Evolutionary conservation across 2,329 filamentous ascomycete species (phyloP).

Genomic region (Alternaria arborescens): DNA sequence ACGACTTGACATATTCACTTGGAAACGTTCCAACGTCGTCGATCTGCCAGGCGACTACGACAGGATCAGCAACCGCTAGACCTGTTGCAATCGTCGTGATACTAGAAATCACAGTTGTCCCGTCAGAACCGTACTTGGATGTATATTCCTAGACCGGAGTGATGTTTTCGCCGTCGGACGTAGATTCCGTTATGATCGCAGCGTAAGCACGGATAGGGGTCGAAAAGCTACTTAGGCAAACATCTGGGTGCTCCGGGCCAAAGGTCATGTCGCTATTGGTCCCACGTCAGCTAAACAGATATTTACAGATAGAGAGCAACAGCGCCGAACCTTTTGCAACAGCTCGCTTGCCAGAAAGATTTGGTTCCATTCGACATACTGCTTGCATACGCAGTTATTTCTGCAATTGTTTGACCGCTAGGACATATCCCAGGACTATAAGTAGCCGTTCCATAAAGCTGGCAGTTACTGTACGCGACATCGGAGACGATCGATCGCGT

Average conservation of each 20-base stretch:
- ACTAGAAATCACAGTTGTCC: not conserved
- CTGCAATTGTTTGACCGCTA: not conserved
- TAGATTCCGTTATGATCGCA: no score
- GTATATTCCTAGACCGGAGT: no score
- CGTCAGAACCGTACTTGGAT: no score
- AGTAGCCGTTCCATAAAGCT: not conserved
- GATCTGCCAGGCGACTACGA: not conserved
- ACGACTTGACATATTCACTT: not conserved
- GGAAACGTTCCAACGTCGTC: not conserved
- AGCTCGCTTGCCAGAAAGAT: not conserved
- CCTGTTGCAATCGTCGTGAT: not conserved
- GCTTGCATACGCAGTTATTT: not conserved
- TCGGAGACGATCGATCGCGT: not conserved
- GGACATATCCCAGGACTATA: not conserved
- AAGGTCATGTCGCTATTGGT: no score
- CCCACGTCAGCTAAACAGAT: no score
- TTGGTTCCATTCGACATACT: rapidly evolving
- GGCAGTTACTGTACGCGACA: not conserved
- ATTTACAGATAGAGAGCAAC: not conserved
- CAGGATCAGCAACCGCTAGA: not conserved
- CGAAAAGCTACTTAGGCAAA: no score
- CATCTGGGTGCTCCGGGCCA: no score
- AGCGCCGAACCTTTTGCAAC: not conserved
- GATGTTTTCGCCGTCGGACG: no score
- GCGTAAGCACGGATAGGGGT: no score